Percentiles rank a stretch among this genome's conserved stretches.
phyloP scores from a whole-genome alignment of 2,329 filamentous ascomycete genomes.

The Uncinocarpus reesii region DNA sequence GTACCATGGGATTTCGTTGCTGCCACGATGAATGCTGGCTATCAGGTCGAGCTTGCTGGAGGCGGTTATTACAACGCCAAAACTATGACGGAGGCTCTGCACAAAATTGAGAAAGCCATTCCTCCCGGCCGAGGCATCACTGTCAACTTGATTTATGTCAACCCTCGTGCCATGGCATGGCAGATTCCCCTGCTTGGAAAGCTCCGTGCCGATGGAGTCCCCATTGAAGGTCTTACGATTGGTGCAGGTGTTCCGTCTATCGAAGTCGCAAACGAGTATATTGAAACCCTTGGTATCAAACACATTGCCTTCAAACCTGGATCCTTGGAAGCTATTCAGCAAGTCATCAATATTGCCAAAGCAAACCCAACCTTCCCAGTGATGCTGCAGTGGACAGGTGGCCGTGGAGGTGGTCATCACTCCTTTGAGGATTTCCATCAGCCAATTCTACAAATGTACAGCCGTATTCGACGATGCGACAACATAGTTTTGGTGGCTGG shows the following conservation, averaged over 20 bases:
- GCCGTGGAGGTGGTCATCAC: conserved; percentile 86
- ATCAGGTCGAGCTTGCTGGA: conserved; percentile 81
- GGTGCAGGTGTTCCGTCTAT: conserved; percentile 89
- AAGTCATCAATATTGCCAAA: conserved; percentile 84
- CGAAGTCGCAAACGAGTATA: conserved; percentile 87
- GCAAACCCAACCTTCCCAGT: conserved; percentile 92
- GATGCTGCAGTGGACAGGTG: conserved; percentile 88
- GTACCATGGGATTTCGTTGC: conserved; percentile 87
- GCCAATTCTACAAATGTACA: conserved; percentile 83
- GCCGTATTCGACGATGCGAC: conserved; percentile 68
- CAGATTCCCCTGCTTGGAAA: conserved; percentile 76
- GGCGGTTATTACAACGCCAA: conserved; percentile 80
- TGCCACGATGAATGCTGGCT: conserved; percentile 89
- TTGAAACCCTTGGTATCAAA: conserved; percentile 82
- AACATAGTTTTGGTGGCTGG: conserved; percentile 86
- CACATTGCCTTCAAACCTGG: conserved; percentile 93
- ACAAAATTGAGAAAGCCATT: conserved; percentile 74
- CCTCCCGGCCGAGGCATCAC: conserved; percentile 79
- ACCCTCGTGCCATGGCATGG: conserved; percentile 81
- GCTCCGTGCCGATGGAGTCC: conserved; percentile 72
- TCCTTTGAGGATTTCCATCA: conserved; percentile 94
- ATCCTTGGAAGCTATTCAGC: conserved; percentile 75
- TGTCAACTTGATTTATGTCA: conserved; percentile 84
- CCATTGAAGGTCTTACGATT: conserved; percentile 85
- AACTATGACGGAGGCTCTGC: conserved; percentile 70